A percentile compares a stretch with the other conserved stretches of the same genome.
Evolutionary conservation across 2,329 filamentous ascomycete species (phyloP).

Genomic region (Pseudocercospora macadamiae): DNA sequence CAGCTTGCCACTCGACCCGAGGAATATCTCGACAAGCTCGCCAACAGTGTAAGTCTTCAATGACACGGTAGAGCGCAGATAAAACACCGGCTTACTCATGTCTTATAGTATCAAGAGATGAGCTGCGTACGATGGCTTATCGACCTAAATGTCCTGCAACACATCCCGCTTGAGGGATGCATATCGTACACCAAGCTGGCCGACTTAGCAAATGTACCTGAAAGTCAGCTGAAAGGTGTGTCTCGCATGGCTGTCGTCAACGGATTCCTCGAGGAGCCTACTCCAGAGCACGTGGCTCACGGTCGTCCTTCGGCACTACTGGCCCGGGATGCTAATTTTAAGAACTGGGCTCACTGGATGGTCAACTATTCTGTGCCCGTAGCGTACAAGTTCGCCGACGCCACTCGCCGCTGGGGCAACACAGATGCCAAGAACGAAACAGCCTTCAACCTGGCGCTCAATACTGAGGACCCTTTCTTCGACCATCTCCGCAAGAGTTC

Average conservation of each 20-base stretch:
- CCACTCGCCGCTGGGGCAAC: slow-evolving; percentile 28
- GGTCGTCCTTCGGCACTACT: slow-evolving; percentile 21
- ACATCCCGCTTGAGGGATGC: slow-evolving; percentile 18
- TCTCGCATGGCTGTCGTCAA: slow-evolving; percentile 27
- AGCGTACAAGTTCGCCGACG: slow-evolving; percentile 24
- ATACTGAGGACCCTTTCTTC: slow-evolving; percentile 28
- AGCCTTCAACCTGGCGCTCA: slow-evolving; percentile 27
- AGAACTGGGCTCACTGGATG: slow-evolving; percentile 26
- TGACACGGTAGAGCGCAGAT: not conserved
- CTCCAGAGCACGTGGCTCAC: slow-evolving; percentile 22
- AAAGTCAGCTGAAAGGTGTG: slow-evolving; percentile 25
- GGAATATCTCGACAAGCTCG: slow-evolving; percentile 26
- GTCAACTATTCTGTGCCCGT: slow-evolving; percentile 26
- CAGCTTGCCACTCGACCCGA: slow-evolving; percentile 23
- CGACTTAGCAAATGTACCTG: slow-evolving; percentile 17
- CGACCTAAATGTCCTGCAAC: slow-evolving; percentile 20
- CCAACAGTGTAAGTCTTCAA: slow-evolving; percentile 18
- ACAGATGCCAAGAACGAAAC: slow-evolving; percentile 28
- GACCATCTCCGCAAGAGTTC: slow-evolving; percentile 25
- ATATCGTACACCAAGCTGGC: slow-evolving; percentile 18
- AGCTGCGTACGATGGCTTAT: slow-evolving; percentile 29
- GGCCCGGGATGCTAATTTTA: slow-evolving; percentile 20
- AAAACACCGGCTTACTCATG: not conserved
- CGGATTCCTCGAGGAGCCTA: slow-evolving; percentile 24
- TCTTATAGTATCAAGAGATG: slow-evolving; percentile 23